Percentiles rank a stretch among this genome's conserved stretches.
Evolutionary conservation across 169 alveolate species (phyloP).

Genomic region (Cryptosporidium sp.): DNA sequence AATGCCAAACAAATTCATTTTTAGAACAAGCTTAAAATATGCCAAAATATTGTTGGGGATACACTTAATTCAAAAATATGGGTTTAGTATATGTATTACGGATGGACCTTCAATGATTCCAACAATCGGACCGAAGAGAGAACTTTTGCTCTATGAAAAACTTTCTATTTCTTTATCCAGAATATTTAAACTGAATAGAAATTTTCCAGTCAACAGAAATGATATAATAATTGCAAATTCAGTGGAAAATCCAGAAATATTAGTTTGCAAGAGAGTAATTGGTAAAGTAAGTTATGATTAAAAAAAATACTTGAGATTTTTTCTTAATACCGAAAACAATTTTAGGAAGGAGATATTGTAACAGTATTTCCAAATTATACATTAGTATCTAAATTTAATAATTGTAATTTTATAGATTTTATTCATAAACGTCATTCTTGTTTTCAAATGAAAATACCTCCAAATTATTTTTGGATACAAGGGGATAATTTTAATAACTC

Average conservation of each 20-base stretch:
- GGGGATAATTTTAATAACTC: constrained; percentile 54
- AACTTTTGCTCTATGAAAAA: constrained; percentile 46
- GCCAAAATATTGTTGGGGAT: constrained; percentile 20
- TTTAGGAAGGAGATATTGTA: constrained; percentile 58
- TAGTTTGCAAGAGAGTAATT: constrained; percentile 63
- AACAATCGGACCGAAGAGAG: constrained; percentile 63
- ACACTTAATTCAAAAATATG: constrained; percentile 36
- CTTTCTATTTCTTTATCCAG: constrained; percentile 28
- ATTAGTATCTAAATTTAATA: constrained; percentile 22
- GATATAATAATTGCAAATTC: constrained; percentile 63
- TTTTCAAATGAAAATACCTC: constrained; percentile 8
- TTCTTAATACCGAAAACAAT: background rate
- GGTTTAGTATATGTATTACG: constrained; percentile 33
- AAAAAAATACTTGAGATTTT: background rate
- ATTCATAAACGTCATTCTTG: background rate
- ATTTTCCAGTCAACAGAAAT: background rate
- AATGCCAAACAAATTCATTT: constrained; percentile 1
- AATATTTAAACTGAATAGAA: background rate
- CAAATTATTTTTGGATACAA: constrained; percentile 49
- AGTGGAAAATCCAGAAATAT: constrained; percentile 38
- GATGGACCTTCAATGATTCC: constrained; percentile 71
- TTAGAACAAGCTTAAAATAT: background rate
- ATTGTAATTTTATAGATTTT: background rate
- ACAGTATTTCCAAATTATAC: constrained; percentile 46
- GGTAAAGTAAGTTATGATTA: constrained; percentile 37